Evolutionary conservation across 805 yeast genomes (phyloP), one percentile per base, ranked within the genome.

Genomic region (Debaryomyces tyrocola): DNA sequence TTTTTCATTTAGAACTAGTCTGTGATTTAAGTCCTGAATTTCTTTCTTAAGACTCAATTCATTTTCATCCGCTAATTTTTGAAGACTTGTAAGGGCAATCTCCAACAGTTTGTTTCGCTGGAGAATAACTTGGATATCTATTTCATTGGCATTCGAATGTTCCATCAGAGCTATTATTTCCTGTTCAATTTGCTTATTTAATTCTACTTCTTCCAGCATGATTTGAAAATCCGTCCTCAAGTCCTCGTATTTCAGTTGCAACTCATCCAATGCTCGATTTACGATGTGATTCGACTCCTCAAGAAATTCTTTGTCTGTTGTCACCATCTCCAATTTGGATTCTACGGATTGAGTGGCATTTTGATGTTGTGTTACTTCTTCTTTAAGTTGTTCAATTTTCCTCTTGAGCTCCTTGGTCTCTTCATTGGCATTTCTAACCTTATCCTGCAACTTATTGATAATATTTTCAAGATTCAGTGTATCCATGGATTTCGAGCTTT

Each of bases 261-360:
- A 45, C 3, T 43, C 36, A 4, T 47, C 48, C 14, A 70, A 48
- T 40, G 66, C 67, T 1, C 39, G 41, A 2, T 47, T 47, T 27
- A 79, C 51, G 2, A 53, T 48, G 4, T 57, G 60, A 38, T 67
- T 70, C n/a, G 66, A 60, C 4, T 67, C 69, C 5, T 59, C 60
- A 4, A 75, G 50, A 31, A 66, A 66, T 29, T 73, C 82, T 38
- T 74, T 71, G 37, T 83, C 87, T 0, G 78, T 69, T 1, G 56
- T 37, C 2, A 56, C 28, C 55, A 59, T 60, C 42, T 72, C 77
- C 28, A 69, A 44, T 11, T 51, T 41, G 2, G 52, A 37, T 43
- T 68, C 69, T 12, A 62, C 46, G 1, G 45, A 44, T 2, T 43
- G 35, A 2, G 47, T 41, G 1, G 35, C 39, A 2, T 33, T 33